Conservation (phyloP, 129 eudicot genomes). For the Gnaphalium uliginosum region DNA sequence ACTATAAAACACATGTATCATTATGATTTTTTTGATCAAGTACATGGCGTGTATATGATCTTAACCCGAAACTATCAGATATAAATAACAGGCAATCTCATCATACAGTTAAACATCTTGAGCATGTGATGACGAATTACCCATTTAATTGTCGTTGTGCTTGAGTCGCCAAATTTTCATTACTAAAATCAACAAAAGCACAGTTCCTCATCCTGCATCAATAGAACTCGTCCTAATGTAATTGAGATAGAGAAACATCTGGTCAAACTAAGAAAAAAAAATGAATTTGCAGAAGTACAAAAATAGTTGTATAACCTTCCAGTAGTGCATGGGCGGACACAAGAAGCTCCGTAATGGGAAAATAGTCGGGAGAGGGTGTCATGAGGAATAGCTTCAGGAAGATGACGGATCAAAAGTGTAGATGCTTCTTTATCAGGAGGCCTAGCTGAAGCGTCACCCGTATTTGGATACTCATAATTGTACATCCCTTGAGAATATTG, state of each 20-base stretch:
- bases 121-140: slow-evolving; percentile 35
- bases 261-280: slow-evolving; percentile 12
- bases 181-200: slow-evolving; percentile 81
- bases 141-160: slow-evolving; percentile 90
- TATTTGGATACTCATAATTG: neutral
- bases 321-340: slow-evolving; percentile 65
- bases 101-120: neutral
- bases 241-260: slow-evolving; percentile 17
- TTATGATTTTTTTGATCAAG: neutral
- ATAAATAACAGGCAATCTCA: slow-evolving; percentile 10
- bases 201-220: slow-evolving; percentile 73
- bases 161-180: slow-evolving; percentile 66
- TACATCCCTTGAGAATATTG: slow-evolving; percentile 33
- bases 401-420: slow-evolving; percentile 24
- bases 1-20: neutral
- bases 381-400: slow-evolving; percentile 68
- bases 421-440: slow-evolving; percentile 8
- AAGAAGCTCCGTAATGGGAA: slow-evolving; percentile 82
- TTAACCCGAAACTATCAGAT: neutral
- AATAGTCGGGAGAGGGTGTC: slow-evolving; percentile 70
- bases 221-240: slow-evolving; percentile 14
- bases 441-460: slow-evolving; percentile 43
- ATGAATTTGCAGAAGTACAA: neutral
- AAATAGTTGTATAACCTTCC: slow-evolving; percentile 50
- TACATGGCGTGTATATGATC: neutral